Evolutionary conservation across 1,284 basidiomycete genomes (phyloP).

Genomic region (Austroboletus novae-zelandiae): DNA sequence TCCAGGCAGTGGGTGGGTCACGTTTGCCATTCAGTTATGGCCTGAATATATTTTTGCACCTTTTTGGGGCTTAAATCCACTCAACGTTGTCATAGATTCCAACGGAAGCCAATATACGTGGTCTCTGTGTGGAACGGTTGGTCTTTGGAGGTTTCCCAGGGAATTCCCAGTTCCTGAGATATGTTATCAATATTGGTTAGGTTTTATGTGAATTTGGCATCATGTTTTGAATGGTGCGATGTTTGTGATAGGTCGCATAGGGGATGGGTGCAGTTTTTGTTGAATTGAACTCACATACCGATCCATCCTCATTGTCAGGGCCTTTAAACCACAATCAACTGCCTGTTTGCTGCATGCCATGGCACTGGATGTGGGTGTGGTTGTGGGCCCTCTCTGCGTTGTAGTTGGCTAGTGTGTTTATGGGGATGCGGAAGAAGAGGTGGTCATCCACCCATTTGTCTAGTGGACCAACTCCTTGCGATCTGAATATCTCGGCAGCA

Average conservation of each 20-base stretch:
- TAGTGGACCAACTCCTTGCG: neutral
- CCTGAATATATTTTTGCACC: too few relatives aligned
- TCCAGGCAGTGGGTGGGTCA: neutral
- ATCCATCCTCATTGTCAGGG: fast-evolving
- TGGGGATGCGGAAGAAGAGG: neutral
- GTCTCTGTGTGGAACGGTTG: neutral
- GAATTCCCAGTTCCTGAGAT: neutral
- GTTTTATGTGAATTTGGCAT: neutral
- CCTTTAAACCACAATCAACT: neutral
- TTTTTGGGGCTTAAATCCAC: neutral
- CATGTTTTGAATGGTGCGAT: neutral
- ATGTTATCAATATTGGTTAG: neutral
- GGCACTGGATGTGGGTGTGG: too few relatives aligned
- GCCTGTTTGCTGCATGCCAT: neutral
- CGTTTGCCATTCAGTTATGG: neutral
- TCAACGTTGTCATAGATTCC: neutral
- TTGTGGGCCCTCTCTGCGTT: neutral
- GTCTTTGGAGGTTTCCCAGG: slow-evolving; percentile 13
- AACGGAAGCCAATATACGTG: slow-evolving; percentile 2
- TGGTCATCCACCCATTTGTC: slow-evolving; percentile 9
- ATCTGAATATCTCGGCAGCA: neutral
- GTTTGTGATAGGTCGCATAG: neutral
- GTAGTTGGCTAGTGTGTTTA: neutral
- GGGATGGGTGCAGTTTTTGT: neutral
- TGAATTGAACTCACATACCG: neutral